Evolutionary conservation across 176 grass and related monocot genomes (phyloP).

Genomic region (Pharus latifolius): DNA sequence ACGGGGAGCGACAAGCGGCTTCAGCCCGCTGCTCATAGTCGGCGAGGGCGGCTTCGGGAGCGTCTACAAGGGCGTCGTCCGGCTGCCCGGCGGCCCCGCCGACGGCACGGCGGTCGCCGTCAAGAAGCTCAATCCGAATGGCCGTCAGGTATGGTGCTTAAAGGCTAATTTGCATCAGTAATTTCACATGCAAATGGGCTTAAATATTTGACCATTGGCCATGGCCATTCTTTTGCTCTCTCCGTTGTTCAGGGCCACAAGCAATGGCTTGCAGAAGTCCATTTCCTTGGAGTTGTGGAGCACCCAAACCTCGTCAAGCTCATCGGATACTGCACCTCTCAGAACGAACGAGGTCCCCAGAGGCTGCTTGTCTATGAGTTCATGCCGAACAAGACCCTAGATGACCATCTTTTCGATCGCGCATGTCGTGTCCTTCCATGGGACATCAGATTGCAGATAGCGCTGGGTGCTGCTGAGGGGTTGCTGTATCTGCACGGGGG

Average conservation of each 20-base stretch:
- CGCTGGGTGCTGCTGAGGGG: conserved; percentile 52
- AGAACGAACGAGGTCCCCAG: conserved; percentile 38
- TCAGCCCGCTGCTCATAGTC: conserved; percentile 23
- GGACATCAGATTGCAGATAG: conserved; percentile 48
- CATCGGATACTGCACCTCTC: conserved; percentile 37
- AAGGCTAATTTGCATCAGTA: no score
- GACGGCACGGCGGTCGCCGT: conserved; percentile 5
- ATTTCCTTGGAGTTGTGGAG: conserved; percentile 54
- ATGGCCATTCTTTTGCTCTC: not conserved
- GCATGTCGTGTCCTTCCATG: conserved; percentile 42
- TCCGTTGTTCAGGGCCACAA: conserved; percentile 39
- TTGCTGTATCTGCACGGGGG: conserved; percentile 53
- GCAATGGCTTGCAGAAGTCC: conserved; percentile 66
- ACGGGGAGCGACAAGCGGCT: conserved; percentile 1
- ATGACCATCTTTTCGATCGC: conserved; percentile 62
- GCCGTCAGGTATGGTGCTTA: conserved; percentile 36
- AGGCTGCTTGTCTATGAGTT: conserved; percentile 77
- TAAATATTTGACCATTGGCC: not conserved
- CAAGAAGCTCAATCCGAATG: conserved; percentile 24
- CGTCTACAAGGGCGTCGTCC: conserved; percentile 23
- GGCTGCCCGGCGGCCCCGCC: not conserved
- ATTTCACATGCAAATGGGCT: no score
- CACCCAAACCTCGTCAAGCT: conserved; percentile 62
- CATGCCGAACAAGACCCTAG: conserved; percentile 59
- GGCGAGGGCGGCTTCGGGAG: conserved; percentile 33